Percentiles rank a stretch among this genome's conserved stretches.
Evolutionary conservation across 495 filamentous ascomycete genomes (phyloP).

Genomic region (Friedmanniomyces endolithicus): DNA sequence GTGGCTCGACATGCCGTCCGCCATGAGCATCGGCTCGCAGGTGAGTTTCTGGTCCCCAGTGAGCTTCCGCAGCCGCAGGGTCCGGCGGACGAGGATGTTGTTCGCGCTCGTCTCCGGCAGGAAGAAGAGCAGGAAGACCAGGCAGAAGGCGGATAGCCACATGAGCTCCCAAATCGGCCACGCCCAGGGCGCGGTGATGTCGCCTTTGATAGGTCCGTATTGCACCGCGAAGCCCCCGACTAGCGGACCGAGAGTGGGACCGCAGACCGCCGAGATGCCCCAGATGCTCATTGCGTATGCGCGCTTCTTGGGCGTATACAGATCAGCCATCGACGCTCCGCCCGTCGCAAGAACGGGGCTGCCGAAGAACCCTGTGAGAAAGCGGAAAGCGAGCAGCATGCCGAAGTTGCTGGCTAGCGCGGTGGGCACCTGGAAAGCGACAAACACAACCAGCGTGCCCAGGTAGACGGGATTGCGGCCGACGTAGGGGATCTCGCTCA

Average conservation of each 20-base stretch:
- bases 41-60: conserved; percentile 28
- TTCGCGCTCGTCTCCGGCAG: conserved; percentile 30
- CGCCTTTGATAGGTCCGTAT: conserved; percentile 17
- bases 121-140: conserved; percentile 32
- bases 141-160: conserved; percentile 29
- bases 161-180: conserved; percentile 34
- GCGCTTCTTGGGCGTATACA: conserved; percentile 28
- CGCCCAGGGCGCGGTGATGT: conserved; percentile 25
- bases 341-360: conserved; percentile 39
- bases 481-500: conserved; percentile 40
- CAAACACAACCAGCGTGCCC: conserved; percentile 37
- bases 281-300: conserved; percentile 28
- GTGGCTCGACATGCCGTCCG: conserved; percentile 28
- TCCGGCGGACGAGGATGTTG: conserved; percentile 33
- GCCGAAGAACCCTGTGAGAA: conserved; percentile 42
- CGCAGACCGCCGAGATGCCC: conserved; percentile 29
- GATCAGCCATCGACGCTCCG: conserved; percentile 42
- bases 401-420: conserved; percentile 38
- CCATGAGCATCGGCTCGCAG: conserved; percentile 28
- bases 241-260: conserved; percentile 36
- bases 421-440: conserved; percentile 39
- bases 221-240: conserved; percentile 33
- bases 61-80: conserved; percentile 27
- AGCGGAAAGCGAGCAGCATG: conserved; percentile 43
- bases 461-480: conserved; percentile 42